Evolutionary conservation across 31 red algal genomes (phyloP), one percentile per base, ranked within the genome.

Genomic region (Odonthalia washingtoniensis): DNA sequence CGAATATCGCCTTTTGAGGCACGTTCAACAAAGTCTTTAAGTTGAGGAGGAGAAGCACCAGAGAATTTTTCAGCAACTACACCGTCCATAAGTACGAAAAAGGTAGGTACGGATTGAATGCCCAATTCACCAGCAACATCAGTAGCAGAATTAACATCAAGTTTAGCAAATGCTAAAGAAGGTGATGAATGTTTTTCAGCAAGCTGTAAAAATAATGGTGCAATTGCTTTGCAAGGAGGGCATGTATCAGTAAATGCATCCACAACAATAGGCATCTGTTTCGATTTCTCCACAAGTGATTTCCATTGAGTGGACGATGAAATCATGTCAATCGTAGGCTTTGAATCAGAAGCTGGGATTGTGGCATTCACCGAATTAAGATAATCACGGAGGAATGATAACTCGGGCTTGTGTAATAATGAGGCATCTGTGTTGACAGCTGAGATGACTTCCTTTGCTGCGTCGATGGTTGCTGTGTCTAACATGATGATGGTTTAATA

Each of bases 31-130:
- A 90, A 64, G 9, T 27, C 77, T 9, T 62, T 79, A 3, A 90
- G 87, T 65, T 81, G 53, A 21, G 42, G 46, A 36, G 65, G 77
- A 52, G 70, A 65, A 46, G 89, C 89, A 66, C 89, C 89, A 34
- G 66, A 32, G 65, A 80, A 53, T 2, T 42, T 64, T 34, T 81
- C 81, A 18, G 87, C 64, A 30, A 63, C 77, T 1, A 41, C 32
- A 31, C 90, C 90, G 62, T 88, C 40, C 35, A 66, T 45, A 31
- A 88, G 72, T 28, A 87, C 34, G 12, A 65, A 41, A 65, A 93
- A 93, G 3, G 90, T 93, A 27, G 90, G 90, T 84, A 93, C 87
- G 5, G 90, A 72, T 34, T 84, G 87, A 52, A 93, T 57, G 0
- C 81, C 85, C 45, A 82, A 72, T 14, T 93, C 33, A 41, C 33